Base-by-base conservation (phyloP, 106 monocot species). In the Hemerocallis citrina region DNA sequence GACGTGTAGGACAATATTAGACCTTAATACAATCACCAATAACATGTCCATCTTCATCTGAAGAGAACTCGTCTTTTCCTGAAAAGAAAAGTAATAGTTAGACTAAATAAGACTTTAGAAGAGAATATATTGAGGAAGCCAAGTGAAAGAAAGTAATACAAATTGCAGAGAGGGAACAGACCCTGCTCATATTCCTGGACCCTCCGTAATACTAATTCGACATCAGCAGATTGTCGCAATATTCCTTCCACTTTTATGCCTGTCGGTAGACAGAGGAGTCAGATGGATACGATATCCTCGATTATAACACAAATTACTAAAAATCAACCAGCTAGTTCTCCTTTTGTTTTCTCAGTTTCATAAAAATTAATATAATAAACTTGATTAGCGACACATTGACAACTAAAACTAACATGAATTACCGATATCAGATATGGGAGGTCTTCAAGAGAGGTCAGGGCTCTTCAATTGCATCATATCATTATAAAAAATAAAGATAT, bases 1-100 rank as follows among this genome's bases (percentile, higher is more conserved):
- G 20, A 30, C 16, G 14, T 32, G 6, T 36, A 17, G 8, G 33
- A 13, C 28, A 45, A 30, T 25, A 63, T 59, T 19, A 22, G 51
- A 91, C 96, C 87, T 98, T 98, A 28, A 98, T 88, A 64, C 96
- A 98, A 75, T 98, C 96, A 70, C 87, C 86, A 82, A 98, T 73
- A 70, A 98, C 87, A 82, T 98, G 96, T 37, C 84, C 87, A 91
- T 98, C 96, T 77, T 98, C 96, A 19, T 85, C 69, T 42, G 84
- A 19, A 59, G 81, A 81, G 63, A 98, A 98, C 57, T 96, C 90
- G 37, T 42, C 70, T 69, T 82, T 91, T 36, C 96, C 96, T 98
- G 57, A 67, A 85, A 61, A 65, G 32, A 64, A 42, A 64, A 42
- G 1, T 37, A 32, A 74, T 46, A 44, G 23, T 20, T 37, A 44